phyloP scores from a whole-genome alignment of 164 flowering plant genomes.

The Vitis amurensis region DNA sequence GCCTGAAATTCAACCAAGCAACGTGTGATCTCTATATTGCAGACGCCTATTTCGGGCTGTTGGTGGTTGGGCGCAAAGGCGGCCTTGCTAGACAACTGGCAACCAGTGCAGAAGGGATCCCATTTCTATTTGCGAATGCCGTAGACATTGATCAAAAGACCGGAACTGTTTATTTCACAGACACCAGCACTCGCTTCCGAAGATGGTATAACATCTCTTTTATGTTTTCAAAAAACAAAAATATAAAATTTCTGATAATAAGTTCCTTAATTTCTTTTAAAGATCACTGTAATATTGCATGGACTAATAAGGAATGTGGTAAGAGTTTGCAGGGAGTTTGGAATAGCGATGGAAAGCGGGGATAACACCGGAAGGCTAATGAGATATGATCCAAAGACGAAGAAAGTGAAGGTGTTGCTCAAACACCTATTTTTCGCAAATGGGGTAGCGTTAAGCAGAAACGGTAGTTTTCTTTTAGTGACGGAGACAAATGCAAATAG shows the following conservation, averaged over 20 bases:
- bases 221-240: not conserved
- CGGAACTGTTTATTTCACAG: conserved; percentile 47
- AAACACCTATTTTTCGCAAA: conserved; percentile 20
- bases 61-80: conserved; percentile 28
- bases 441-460: conserved; percentile 32
- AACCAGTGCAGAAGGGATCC: conserved; percentile 21
- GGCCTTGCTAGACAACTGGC: conserved; percentile 30
- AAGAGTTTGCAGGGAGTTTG: conserved; percentile 12
- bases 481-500: conserved; percentile 12
- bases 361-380: conserved; percentile 48
- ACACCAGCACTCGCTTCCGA: conserved; percentile 36
- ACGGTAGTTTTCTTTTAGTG: conserved; percentile 20
- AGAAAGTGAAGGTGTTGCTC: conserved; percentile 17
- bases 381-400: conserved; percentile 33
- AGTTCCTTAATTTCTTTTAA: too few species aligned
- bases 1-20: conserved; percentile 28
- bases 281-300: too few species aligned
- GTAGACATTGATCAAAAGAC: conserved; percentile 36
- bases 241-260: too few species aligned
- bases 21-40: conserved; percentile 44
- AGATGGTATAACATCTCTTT: conserved; percentile 30
- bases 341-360: conserved; percentile 11
- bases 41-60: conserved; percentile 41
- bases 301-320: too few species aligned
- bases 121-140: conserved; percentile 23